A percentile compares a stretch with the other conserved stretches of the same genome.
Conservation (phyloP, 2,329 filamentous ascomycete genomes). For the Pseudogymnoascus sp. region DNA sequence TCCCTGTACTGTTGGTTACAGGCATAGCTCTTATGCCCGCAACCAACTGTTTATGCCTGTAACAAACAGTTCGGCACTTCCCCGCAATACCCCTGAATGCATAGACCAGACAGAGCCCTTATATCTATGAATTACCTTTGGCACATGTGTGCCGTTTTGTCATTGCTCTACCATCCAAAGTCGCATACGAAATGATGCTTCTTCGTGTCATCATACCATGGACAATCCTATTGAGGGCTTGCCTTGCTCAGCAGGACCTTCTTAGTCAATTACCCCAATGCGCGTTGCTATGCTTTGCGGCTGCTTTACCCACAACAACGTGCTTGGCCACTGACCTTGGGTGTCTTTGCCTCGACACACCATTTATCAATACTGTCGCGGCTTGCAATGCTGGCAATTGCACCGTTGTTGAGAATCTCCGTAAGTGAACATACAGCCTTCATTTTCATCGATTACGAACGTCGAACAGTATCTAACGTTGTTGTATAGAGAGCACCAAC, state of each 20-base stretch:
- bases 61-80: background rate
- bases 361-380: conserved; percentile 20
- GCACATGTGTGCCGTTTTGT: background rate
- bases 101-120: background rate
- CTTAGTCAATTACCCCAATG: background rate
- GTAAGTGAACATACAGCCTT: conserved; percentile 11
- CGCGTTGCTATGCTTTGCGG: conserved; percentile 2
- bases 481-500: conserved; percentile 10
- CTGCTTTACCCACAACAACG: conserved; percentile 11
- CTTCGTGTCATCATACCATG: background rate
- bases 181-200: background rate
- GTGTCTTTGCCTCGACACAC: conserved; percentile 24
- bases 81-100: background rate
- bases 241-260: background rate
- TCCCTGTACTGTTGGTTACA: no score
- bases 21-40: background rate
- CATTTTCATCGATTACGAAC: background rate
- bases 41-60: background rate
- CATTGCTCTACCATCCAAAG: background rate
- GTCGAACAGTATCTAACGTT: conserved; percentile 9
- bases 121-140: conserved; percentile 2
- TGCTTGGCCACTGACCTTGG: conserved; percentile 22
- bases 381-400: conserved; percentile 25
- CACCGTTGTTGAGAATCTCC: conserved; percentile 22
- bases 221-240: background rate